Evolutionary conservation across 177 flowering plant species (phyloP).

Genomic region (Tripterygium wilfordii): DNA sequence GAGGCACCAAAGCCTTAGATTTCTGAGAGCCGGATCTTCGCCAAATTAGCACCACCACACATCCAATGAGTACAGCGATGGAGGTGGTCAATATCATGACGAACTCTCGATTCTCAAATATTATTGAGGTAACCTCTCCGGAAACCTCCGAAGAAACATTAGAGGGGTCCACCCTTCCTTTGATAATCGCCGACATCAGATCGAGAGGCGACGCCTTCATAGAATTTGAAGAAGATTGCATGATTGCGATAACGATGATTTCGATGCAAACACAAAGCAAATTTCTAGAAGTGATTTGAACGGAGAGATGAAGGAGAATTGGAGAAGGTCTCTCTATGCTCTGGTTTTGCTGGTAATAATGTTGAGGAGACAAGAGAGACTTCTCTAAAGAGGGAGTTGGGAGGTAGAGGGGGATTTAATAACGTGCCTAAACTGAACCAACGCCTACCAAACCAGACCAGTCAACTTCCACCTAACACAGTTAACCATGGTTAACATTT

Average conservation of each 20-base stretch:
- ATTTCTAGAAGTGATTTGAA: not conserved
- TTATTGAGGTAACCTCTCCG: slow-evolving; percentile 19
- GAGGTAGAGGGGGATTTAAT: not conserved
- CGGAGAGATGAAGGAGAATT: not conserved
- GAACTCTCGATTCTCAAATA: slow-evolving; percentile 48
- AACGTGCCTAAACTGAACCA: slow-evolving; percentile 16
- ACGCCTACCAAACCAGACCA: slow-evolving; percentile 69
- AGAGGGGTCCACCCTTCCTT: slow-evolving; percentile 43
- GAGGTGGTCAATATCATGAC: slow-evolving; percentile 58
- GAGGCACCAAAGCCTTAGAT: slow-evolving; percentile 27
- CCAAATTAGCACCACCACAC: slow-evolving; percentile 52
- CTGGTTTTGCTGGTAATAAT: not conserved
- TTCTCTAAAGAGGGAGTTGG: slow-evolving; percentile 2
- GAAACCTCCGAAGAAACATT: slow-evolving; percentile 28
- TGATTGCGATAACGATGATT: slow-evolving; percentile 21
- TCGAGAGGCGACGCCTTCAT: slow-evolving; percentile 47
- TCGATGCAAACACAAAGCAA: not conserved
- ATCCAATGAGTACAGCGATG: slow-evolving; percentile 63
- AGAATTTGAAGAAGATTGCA: slow-evolving; percentile 12
- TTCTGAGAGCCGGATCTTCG: slow-evolving; percentile 33
- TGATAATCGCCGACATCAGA: slow-evolving; percentile 54
- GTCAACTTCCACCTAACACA: slow-evolving; percentile 61
- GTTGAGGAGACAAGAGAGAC: slow-evolving; percentile 8
- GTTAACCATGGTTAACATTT: slow-evolving; percentile 41
- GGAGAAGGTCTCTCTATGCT: slow-evolving; percentile 3